Evolutionary conservation across 2,329 filamentous ascomycete genomes (phyloP).

Genomic region (Penicillium sp.): DNA sequence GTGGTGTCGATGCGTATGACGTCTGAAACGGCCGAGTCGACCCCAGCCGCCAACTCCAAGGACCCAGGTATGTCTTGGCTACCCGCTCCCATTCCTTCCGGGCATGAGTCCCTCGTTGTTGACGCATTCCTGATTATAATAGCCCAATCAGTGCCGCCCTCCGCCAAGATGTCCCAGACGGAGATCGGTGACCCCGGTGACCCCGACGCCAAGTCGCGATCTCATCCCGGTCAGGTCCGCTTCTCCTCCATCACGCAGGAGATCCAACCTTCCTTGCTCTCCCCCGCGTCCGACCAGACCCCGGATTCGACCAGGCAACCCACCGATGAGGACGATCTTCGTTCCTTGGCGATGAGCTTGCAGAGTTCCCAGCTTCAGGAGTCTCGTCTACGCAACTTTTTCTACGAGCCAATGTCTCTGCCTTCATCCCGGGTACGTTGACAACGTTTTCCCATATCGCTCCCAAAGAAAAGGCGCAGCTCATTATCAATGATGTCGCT

Average conservation of each 20-base stretch:
- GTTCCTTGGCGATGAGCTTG: conserved; percentile 64
- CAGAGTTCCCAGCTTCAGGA: conserved; percentile 73
- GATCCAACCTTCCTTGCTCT: conserved; percentile 49
- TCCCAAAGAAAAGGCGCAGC: neutral
- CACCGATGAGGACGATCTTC: conserved; percentile 57
- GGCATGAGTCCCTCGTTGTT: conserved; percentile 2
- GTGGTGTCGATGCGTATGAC: conserved; percentile 31
- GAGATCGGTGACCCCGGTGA: conserved; percentile 22
- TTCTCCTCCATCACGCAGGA: conserved; percentile 67
- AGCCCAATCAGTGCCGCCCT: conserved; percentile 16
- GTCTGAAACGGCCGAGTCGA: conserved; percentile 31
- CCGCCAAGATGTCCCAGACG: conserved; percentile 23
- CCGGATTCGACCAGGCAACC: conserved; percentile 18
- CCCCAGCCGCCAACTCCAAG: conserved; percentile 22
- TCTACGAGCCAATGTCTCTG: conserved; percentile 84
- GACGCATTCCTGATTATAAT: conserved; percentile 14
- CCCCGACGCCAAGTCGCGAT: conserved; percentile 27
- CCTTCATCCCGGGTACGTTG: conserved; percentile 50
- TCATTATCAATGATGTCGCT: neutral
- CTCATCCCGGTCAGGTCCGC: conserved; percentile 50
- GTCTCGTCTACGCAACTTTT: conserved; percentile 74
- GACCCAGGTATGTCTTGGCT: conserved; percentile 30
- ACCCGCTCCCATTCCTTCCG: conserved; percentile 3
- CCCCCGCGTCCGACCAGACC: conserved; percentile 17
- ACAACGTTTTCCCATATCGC: conserved; percentile 6